Conservation (phyloP, 345 rosid genomes). For the Sonneratia caseolaris region DNA sequence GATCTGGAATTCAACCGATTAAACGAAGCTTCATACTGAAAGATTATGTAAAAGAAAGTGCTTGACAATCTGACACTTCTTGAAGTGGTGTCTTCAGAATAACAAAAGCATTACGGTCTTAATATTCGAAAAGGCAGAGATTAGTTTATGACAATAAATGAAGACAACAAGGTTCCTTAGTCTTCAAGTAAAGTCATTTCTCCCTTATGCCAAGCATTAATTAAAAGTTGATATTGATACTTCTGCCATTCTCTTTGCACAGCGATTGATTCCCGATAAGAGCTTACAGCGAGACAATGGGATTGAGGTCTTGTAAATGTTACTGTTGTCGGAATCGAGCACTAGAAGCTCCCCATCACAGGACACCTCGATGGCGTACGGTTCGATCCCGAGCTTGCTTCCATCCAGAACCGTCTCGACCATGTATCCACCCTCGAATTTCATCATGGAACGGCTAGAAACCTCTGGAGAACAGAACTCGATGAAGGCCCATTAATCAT, state of each 20-base stretch:
- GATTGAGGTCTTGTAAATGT: constrained; percentile 72
- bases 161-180: constrained; percentile 10
- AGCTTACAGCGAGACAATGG: constrained; percentile 76
- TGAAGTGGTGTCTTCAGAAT: neutral
- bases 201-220: neutral
- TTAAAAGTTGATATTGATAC: neutral
- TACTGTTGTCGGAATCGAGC: constrained; percentile 78
- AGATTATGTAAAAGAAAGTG: neutral
- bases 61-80: neutral
- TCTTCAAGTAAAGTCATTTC: constrained; percentile 28
- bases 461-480: constrained; percentile 35
- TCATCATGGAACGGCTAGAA: constrained; percentile 83
- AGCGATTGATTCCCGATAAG: neutral
- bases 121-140: neutral
- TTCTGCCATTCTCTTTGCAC: neutral
- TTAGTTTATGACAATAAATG: neutral
- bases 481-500: constrained; percentile 5
- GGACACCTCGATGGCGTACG: constrained; percentile 59
- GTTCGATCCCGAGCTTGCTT: constrained; percentile 84
- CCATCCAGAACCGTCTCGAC: constrained; percentile 99
- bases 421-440: constrained; percentile 81
- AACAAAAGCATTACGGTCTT: neutral
- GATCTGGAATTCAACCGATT: neutral
- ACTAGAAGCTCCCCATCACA: constrained; percentile 75
- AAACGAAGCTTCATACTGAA: neutral